Evolutionary conservation across 108 stramenopile genomes (phyloP), one percentile per base, ranked within the genome.

Genomic region (Discostella pseudostelligera): DNA sequence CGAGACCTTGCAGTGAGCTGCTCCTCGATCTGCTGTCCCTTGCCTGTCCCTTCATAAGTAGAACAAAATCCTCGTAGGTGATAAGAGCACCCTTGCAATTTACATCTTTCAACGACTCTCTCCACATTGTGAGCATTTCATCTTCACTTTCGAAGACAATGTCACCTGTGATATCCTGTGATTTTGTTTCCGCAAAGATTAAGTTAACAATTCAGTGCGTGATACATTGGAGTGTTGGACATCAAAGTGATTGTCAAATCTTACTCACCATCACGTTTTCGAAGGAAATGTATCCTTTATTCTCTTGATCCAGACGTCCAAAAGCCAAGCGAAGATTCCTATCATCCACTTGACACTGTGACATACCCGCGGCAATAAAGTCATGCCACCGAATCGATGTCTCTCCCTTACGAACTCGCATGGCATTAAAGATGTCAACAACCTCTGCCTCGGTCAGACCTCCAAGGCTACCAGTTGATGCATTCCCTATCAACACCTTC

Each of bases 1-100:
- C 47, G 35, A 74, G 55, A 11, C 64, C 46, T 39, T 70, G 58
- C n/a, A 59, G 50, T 0, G 71, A 79, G 10, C 35, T 47, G 35
- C 72, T 53, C 40, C 66, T 13, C 21, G 17, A 36, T 17, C 24
- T 35, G 25, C 3, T 46, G 16, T 66, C 62, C 56, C 84, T 79
- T 32, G 83, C 84, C 54, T 93, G 92, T 9, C 93, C 93, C 56
- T 92, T 92, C 93, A 95, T 92, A 42, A 95, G 72, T 35, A 89
- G 77, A 13, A 92, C 46, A 60, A 95, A 95, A 56, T 92, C 87
- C 20, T 87, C 84, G 64, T 88, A 91, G 7, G 78, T 79, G 40
- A 95, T 91, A 7, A 70, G 82, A 25, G 77, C 74, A 24, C 74
- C 61, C 16, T 65, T 69, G 62, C 86, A 79, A n/a, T 86, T 80